Evolutionary conservation across 2,329 filamentous ascomycete genomes (phyloP).

Genomic region (Aspergillus glaucus): DNA sequence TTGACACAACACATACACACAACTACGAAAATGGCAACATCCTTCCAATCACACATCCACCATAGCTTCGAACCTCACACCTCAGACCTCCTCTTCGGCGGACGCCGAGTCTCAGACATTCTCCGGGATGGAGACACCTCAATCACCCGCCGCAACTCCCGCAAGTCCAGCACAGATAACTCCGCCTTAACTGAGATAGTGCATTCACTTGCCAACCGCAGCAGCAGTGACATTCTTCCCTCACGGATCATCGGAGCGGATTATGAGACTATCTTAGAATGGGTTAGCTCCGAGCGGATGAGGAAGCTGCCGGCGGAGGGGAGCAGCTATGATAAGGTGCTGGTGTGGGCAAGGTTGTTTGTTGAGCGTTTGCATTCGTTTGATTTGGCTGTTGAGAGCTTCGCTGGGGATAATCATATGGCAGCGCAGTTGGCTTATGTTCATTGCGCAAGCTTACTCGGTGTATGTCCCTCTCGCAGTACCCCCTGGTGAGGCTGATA

Average conservation of each 20-base stretch:
- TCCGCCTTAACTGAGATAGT: constrained; percentile 11
- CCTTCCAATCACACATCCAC: constrained; percentile 11
- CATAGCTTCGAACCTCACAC: constrained; percentile 7
- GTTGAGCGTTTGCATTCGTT: constrained; percentile 34
- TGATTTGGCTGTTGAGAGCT: constrained; percentile 29
- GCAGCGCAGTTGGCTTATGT: constrained; percentile 47
- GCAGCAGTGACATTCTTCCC: constrained; percentile 8
- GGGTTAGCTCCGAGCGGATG: constrained; percentile 36
- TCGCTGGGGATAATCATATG: constrained; percentile 31
- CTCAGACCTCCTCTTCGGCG: constrained; percentile 1
- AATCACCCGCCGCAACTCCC: constrained; percentile 2
- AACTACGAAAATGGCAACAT: constrained; percentile 9
- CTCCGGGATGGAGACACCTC: constrained; percentile 6
- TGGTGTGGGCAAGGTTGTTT: constrained; percentile 36
- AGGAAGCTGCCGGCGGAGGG: constrained; percentile 34
- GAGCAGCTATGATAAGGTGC: constrained; percentile 37
- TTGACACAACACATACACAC: too few species aligned
- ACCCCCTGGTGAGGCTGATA: not conserved
- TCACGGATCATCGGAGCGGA: constrained; percentile 7
- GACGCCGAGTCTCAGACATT: constrained; percentile 2
- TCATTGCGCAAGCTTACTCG: constrained; percentile 43
- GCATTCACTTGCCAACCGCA: constrained; percentile 9
- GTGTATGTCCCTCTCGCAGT: constrained; percentile 30
- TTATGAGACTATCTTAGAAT: constrained; percentile 19
- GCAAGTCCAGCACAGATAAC: constrained; percentile 6